Conservation (phyloP, 345 rosid genomes). For the Pelargonium nanum region DNA sequence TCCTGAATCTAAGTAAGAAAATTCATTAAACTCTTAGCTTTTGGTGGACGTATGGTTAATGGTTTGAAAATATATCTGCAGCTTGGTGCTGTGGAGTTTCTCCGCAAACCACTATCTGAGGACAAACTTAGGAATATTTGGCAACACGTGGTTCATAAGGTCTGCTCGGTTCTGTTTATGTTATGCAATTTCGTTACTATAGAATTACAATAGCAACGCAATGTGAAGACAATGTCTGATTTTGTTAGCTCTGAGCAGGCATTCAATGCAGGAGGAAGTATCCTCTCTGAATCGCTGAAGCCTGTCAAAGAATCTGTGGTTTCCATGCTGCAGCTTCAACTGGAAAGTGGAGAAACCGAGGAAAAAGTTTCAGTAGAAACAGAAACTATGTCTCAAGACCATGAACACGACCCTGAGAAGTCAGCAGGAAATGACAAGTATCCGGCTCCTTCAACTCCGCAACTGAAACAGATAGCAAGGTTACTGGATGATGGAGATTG, state of each 20-base stretch:
- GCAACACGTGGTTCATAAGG: slow-evolving; percentile 99
- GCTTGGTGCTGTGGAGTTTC: slow-evolving; percentile 98
- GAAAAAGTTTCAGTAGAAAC: slow-evolving; percentile 16
- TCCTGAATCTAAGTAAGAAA: too few relatives aligned
- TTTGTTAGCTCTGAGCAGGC: slow-evolving; percentile 43
- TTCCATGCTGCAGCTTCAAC: slow-evolving; percentile 41
- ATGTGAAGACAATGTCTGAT: slow-evolving; percentile 10
- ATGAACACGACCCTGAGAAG: slow-evolving; percentile 27
- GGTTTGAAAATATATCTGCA: slow-evolving; percentile 33
- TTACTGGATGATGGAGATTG: slow-evolving; percentile 57
- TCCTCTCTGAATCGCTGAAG: slow-evolving; percentile 43
- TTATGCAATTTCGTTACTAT: not conserved
- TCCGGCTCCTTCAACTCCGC: slow-evolving; percentile 87
- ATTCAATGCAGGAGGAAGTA: slow-evolving; percentile 50
- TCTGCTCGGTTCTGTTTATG: slow-evolving; percentile 12
- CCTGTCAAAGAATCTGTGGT: slow-evolving; percentile 64
- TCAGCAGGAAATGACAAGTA: slow-evolving; percentile 36
- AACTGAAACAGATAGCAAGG: slow-evolving; percentile 45
- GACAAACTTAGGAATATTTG: slow-evolving; percentile 83
- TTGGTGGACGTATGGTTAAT: not conserved
- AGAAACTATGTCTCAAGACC: slow-evolving; percentile 19
- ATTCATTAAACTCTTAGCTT: too few relatives aligned
- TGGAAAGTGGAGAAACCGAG: slow-evolving; percentile 22
- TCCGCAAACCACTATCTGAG: slow-evolving; percentile 64
- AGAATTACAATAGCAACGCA: not conserved